These are phyloP conservation scores for Lactifluus subvellereus DNA, from an alignment of 768 basidiomycete species.

Conservation along the genomic window DNA sequence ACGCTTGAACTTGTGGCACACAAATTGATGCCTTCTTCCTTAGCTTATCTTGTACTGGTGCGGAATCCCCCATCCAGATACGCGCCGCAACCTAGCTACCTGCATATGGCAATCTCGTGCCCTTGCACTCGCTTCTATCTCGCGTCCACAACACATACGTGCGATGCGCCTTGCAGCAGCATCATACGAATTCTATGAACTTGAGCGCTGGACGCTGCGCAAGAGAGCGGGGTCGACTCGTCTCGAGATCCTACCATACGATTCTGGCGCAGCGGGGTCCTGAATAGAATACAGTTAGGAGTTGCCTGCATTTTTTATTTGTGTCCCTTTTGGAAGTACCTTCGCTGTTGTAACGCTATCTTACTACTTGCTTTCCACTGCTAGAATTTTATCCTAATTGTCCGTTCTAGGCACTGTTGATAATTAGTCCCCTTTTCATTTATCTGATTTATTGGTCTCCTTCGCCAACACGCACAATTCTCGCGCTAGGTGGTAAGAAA, in stretches of 20 bases:
- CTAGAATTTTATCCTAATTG: too few species aligned
- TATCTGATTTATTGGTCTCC: too few species aligned
- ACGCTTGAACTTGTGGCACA: background rate
- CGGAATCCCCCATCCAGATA: constrained; percentile 67
- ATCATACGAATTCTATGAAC: constrained; percentile 71
- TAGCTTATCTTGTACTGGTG: constrained; percentile 93
- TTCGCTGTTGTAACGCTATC: background rate
- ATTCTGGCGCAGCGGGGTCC: constrained; percentile 65
- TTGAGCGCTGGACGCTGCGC: constrained; percentile 69
- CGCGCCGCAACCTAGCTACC: constrained; percentile 86
- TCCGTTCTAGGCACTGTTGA: background rate
- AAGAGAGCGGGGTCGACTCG: constrained; percentile 57
- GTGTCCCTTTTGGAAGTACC: background rate
- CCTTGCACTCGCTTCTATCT: constrained; percentile 76
- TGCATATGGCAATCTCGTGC: constrained; percentile 92
- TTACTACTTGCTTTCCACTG: background rate
- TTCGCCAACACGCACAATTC: background rate
- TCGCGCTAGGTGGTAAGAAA: background rate
- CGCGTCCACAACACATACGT: constrained; percentile 69
- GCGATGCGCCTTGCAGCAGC: constrained; percentile 76
- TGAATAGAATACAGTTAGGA: constrained; percentile 27
- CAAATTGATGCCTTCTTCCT: constrained; percentile 11
- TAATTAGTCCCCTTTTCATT: background rate
- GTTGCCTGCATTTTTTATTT: background rate
- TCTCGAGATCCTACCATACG: constrained; percentile 56